Conservation (phyloP, 2,329 filamentous ascomycete genomes). For the Monosporascus sp. region DNA sequence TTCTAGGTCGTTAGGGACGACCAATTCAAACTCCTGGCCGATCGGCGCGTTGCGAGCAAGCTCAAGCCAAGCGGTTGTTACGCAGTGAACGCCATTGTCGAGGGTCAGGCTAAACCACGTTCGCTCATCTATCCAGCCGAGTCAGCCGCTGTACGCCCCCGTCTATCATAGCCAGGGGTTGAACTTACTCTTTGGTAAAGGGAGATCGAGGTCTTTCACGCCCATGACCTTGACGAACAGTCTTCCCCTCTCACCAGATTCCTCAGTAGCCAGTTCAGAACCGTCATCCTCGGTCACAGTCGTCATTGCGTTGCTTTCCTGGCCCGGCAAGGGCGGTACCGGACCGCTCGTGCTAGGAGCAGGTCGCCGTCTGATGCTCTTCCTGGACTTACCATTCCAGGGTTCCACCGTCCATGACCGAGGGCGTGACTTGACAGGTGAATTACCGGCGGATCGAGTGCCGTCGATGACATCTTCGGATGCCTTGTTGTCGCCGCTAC, state of each 20-base stretch:
- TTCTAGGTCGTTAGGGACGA: constrained; percentile 95
- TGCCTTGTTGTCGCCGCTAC: constrained; percentile 45
- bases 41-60: constrained; percentile 88
- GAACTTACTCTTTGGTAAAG: constrained; percentile 79
- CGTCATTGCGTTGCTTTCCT: constrained; percentile 72
- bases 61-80: constrained; percentile 94
- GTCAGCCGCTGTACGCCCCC: constrained; percentile 3
- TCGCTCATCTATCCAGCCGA: constrained; percentile 61
- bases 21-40: constrained; percentile 95
- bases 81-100: constrained; percentile 97
- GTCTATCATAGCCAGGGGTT: not conserved
- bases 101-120: constrained; percentile 93
- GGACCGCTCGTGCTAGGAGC: constrained; percentile 47
- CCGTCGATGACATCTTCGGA: constrained; percentile 46
- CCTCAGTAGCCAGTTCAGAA: constrained; percentile 56
- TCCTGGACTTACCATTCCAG: constrained; percentile 79
- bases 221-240: constrained; percentile 99
- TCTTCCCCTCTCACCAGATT: constrained; percentile 80
- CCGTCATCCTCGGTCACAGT: constrained; percentile 66
- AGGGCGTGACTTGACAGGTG: constrained; percentile 72
- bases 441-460: constrained; percentile 60
- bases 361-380: constrained; percentile 56
- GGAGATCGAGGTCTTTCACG: constrained; percentile 90
- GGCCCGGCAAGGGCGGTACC: constrained; percentile 79
- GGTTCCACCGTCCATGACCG: constrained; percentile 96